Evolutionary conservation across 352 stramenopile genomes (phyloP), one percentile per base, ranked within the genome.

Genomic region (Elongisporangium undulatum): DNA sequence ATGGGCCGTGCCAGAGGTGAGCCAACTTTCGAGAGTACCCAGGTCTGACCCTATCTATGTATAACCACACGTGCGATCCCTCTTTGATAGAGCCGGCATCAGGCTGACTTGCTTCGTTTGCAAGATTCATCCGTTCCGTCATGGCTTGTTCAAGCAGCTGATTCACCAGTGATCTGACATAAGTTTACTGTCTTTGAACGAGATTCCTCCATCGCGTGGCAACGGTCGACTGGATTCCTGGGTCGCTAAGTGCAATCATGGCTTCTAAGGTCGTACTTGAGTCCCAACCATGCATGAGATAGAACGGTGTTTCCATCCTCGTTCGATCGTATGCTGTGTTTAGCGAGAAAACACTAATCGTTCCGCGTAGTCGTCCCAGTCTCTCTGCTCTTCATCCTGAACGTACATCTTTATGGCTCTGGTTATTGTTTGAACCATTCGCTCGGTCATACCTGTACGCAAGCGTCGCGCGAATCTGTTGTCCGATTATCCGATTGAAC

Each of bases 331-430:
- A 24, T 0, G 66, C 4, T 53, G 64, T 57, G 1, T 70, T 78
- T 0, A 78, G 45, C 9, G 70, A 64, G 26, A 71, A 68, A 0
- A n/a, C n/a, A 59, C 61, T 1, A 68, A 13, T 29, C 58, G 20
- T 20, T 68, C 63, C 1, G 67, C 67, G 23, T 74, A 74, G 19
- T 70, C 59, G 49, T 70, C 63, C 57, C 67, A 74, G n/a, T 74
- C 63, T 0, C 51, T 17, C 21, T 67, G 63, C 6, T 60, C 49
- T 15, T 53, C 22, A 23, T 71, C 66, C 15, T 45, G 7, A 16
- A 71, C 53, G 26, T 74, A 71, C 53, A 71, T 61, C 10, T 62
- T 55, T 24, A 67, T 8, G 0, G 59, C 26, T 19, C 59, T 3
- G 0, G 53, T 65, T 13, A 69, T n/a, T 3, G 66, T 68, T 29